A percentile compares a stretch with the other conserved stretches of the same genome.
Conservation (phyloP, 2,329 filamentous ascomycete species). For the Cladophialophora exuberans region DNA sequence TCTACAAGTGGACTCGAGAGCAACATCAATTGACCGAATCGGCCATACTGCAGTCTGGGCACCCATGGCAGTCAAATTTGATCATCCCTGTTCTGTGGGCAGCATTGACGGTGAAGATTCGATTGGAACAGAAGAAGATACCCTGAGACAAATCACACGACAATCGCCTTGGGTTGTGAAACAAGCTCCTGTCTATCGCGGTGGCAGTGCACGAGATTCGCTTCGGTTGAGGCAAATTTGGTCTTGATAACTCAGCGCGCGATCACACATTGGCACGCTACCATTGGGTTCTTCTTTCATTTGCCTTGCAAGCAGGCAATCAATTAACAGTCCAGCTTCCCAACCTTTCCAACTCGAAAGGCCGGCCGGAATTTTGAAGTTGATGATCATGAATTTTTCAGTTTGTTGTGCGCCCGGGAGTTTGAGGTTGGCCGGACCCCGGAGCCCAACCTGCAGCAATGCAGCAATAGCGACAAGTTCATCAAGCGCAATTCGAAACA, state of each 20-base stretch:
- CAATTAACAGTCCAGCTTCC: background rate
- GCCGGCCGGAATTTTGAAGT: background rate
- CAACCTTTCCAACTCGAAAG: background rate
- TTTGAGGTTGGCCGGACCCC: background rate
- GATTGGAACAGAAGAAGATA: background rate
- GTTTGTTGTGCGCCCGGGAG: slow-evolving; percentile 5
- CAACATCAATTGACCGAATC: background rate
- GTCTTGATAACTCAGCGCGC: background rate
- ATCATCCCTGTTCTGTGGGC: background rate
- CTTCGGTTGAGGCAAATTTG: slow-evolving; percentile 4
- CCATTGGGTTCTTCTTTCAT: background rate
- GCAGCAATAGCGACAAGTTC: slow-evolving; percentile 1
- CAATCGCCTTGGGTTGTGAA: slow-evolving; percentile 10
- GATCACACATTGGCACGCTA: background rate
- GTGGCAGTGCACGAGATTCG: slow-evolving; percentile 26
- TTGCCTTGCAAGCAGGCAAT: too few relatives aligned
- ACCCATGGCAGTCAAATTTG: slow-evolving; percentile 7
- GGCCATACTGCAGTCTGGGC: background rate
- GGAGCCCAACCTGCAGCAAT: background rate
- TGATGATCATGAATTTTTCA: background rate
- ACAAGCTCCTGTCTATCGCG: slow-evolving; percentile 13
- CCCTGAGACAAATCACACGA: slow-evolving; percentile 13
- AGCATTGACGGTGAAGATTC: background rate
- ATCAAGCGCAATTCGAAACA: slow-evolving; percentile 23
- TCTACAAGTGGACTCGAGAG: background rate